Evolutionary conservation across 2,329 filamentous ascomycete species (phyloP), one percentile per base, ranked within the genome.

Genomic region (Trichoderma citrinoviride): DNA sequence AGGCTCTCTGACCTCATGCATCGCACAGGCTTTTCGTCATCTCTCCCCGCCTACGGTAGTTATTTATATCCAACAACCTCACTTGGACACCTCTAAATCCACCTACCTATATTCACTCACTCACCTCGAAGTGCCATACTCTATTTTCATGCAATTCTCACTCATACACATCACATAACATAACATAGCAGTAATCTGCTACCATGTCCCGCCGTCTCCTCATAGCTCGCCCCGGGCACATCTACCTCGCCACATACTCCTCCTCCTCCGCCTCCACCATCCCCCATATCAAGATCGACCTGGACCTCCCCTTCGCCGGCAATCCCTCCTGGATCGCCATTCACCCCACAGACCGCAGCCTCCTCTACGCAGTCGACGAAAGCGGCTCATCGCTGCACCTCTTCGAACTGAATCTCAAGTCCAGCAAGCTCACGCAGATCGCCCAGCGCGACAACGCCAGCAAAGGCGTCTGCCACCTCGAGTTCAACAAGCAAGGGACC

Each of bases 291-390:
- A 71, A 72, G 1, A 46, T 63, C 19, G 60, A 63, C 4, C 67
- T 79, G 15, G 67, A 75, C 29, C 66, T 71, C 40, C 60, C 67
- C 52, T 74, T 79, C n/a, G 68, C 72, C 46, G 79, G 78, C 40
- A 72, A 74, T 37, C 77, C 81, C 19, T 82, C 79, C 66, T 85
- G 82, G 82, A 72, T 84, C 73, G 72, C 77, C 37, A 77, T 77
- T 71, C 76, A 75, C 57, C 67, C 74, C 21, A 19, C 60, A 2
- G 14, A 55, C 5, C 76, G 77, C 23, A 74, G 77, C 68, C 61
- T 66, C 14, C 61, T 85, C 40, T 84, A 82, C 65, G 78, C 79
- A 40, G 78, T 81, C 17, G 77, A 85, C 66, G 83, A 85, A 75
- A 78, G 78, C 67, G 73, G 75, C 66, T 71, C 72, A 55, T 69